Conservation (phyloP, 2,329 filamentous ascomycete genomes). For the Fusarium xyrophilum region DNA sequence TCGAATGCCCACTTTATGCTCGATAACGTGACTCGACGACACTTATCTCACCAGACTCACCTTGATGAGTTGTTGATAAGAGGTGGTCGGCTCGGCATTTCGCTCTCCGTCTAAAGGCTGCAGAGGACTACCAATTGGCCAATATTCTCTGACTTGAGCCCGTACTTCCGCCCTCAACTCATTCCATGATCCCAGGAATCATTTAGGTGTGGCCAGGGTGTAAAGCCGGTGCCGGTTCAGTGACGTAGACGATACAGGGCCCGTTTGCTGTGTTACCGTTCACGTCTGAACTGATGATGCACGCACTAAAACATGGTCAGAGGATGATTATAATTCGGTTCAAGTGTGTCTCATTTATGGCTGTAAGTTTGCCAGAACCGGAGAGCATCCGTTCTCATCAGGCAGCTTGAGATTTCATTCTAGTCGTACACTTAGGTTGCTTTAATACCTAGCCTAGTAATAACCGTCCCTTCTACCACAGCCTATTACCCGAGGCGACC, state of each 20-base stretch:
- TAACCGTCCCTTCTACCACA: not conserved
- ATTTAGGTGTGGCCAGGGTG: not conserved
- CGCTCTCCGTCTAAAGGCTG: not conserved
- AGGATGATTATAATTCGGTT: constrained; percentile 11
- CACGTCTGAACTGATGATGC: constrained; percentile 26
- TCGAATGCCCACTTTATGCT: constrained; percentile 20
- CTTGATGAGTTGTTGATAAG: constrained; percentile 40
- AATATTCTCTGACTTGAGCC: not conserved
- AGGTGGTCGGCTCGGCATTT: constrained; percentile 19
- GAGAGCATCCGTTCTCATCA: not conserved
- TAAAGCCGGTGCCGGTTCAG: constrained; percentile 1
- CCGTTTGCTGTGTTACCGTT: constrained; percentile 3
- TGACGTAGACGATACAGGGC: constrained; percentile 25
- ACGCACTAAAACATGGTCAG: constrained; percentile 30
- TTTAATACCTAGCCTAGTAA: not conserved
- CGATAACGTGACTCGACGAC: constrained; percentile 38
- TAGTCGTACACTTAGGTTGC: not conserved
- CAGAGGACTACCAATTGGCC: not conserved
- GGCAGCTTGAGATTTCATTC: not conserved
- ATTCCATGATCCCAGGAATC: not conserved
- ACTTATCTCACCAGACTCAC: constrained; percentile 30
- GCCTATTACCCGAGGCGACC: not conserved
- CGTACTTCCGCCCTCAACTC: not conserved
- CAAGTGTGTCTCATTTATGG: not conserved
- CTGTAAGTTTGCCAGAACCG: not conserved